Conservation (phyloP, 148 eudicot genomes). For the Spergularia bocconei region DNA sequence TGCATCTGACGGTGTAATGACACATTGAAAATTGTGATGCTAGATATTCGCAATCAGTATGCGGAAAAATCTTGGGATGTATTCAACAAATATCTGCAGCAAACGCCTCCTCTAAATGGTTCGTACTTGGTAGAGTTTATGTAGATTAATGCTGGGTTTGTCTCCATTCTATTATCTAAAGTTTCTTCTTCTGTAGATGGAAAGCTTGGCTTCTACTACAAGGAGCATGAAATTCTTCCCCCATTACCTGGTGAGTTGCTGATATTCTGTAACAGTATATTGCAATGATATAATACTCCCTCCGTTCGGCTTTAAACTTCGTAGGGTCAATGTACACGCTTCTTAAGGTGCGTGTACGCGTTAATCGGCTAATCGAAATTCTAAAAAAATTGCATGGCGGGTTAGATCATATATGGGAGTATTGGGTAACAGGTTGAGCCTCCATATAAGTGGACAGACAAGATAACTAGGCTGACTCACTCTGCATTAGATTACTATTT, state of each 20-base stretch:
- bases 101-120: constrained; percentile 88
- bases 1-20: constrained; percentile 4
- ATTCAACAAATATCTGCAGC: constrained; percentile 56
- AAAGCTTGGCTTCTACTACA: constrained; percentile 89
- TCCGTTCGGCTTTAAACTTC: too few relatives aligned
- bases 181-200: constrained; percentile 47
- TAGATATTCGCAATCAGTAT: constrained; percentile 67
- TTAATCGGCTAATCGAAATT: too few relatives aligned
- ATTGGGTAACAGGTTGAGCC: background rate
- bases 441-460: background rate
- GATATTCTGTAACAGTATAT: background rate
- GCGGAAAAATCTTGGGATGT: constrained; percentile 82
- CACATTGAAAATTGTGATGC: constrained; percentile 11
- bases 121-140: constrained; percentile 15
- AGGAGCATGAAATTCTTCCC: constrained; percentile 89
- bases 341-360: too few relatives aligned
- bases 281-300: background rate
- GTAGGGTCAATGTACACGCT: too few relatives aligned
- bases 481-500: background rate
- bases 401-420: too few relatives aligned
- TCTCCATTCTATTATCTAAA: background rate
- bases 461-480: background rate
- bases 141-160: constrained; percentile 1
- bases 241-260: constrained; percentile 66
- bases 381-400: too few relatives aligned